A percentile compares a stretch with the other conserved stretches of the same genome.
phyloP scores from a whole-genome alignment of 306 rosid genomes.

The Vigna reflexopilosa region DNA sequence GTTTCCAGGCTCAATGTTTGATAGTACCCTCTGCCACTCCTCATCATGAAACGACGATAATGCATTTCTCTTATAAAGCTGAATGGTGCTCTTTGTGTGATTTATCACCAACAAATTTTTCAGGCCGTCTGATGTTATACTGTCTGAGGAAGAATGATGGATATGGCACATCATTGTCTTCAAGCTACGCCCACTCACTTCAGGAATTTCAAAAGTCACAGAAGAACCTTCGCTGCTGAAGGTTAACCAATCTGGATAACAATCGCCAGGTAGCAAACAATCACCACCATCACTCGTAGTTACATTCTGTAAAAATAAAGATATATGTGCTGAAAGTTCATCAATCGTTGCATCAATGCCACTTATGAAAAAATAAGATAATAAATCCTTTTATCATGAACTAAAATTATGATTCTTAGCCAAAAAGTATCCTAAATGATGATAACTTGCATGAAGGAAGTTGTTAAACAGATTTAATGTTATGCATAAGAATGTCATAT shows the following conservation, averaged over 20 bases:
- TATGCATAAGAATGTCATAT: too few relatives aligned
- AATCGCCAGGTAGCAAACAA: not conserved
- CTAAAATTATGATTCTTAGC: too few relatives aligned
- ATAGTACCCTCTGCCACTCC: conserved; percentile 13
- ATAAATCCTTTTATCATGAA: too few relatives aligned
- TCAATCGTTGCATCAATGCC: too few relatives aligned
- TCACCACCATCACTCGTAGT: not conserved
- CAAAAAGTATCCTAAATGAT: too few relatives aligned
- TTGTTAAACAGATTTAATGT: too few relatives aligned
- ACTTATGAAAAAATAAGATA: too few relatives aligned
- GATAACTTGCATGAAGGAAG: too few relatives aligned
- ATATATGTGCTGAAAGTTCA: not conserved
- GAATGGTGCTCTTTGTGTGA: conserved; percentile 14
- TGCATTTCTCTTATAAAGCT: conserved; percentile 17
- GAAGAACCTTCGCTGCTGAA: not conserved
- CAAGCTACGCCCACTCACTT: not conserved
- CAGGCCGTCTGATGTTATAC: not conserved
- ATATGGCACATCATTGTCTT: conserved; percentile 20
- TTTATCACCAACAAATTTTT: conserved; percentile 20
- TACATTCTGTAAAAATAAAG: not conserved
- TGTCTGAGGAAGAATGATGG: conserved; percentile 1
- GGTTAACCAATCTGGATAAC: conserved; percentile 23
- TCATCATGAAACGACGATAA: not conserved
- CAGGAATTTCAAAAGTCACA: not conserved
- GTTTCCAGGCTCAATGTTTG: conserved; percentile 19